Evolutionary conservation across 805 yeast species (phyloP).

Genomic region (Candida ovalis): DNA sequence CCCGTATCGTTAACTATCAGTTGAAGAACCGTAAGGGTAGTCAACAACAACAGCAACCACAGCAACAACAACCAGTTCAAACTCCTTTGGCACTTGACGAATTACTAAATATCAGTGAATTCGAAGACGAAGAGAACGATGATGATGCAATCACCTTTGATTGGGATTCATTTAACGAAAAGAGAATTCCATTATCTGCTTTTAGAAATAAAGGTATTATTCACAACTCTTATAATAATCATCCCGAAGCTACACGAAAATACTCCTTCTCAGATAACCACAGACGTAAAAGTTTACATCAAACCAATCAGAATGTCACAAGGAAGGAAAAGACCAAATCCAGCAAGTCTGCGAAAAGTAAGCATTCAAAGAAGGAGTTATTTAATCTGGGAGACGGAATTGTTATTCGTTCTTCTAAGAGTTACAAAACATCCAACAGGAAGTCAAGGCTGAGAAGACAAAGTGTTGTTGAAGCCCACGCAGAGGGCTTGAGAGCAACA

Average conservation of each 20-base stretch:
- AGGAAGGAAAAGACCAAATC: background rate
- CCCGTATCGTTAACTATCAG: constrained; percentile 8
- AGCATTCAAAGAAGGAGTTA: constrained; percentile 13
- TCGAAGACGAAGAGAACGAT: constrained; percentile 64
- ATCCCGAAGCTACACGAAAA: constrained; percentile 20
- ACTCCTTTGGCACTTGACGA: constrained; percentile 58
- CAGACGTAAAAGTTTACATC: constrained; percentile 9
- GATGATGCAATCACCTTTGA: constrained; percentile 34
- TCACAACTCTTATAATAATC: constrained; percentile 12
- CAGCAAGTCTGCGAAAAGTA: constrained; percentile 12
- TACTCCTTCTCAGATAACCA: constrained; percentile 23
- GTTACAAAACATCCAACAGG: constrained; percentile 20
- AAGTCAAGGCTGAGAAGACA: constrained; percentile 50
- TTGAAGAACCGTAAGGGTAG: background rate
- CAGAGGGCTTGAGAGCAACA: constrained; percentile 72
- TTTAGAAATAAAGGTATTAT: constrained; percentile 74
- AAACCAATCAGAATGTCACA: background rate
- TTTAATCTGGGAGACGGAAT: constrained; percentile 22
- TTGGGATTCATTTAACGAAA: constrained; percentile 30
- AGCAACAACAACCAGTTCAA: constrained; percentile 7
- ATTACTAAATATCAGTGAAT: constrained; percentile 79
- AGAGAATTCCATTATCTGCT: constrained; percentile 79
- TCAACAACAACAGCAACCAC: background rate
- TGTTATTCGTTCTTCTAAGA: constrained; percentile 18
- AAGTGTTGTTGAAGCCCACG: constrained; percentile 69